Percentiles rank a stretch among this genome's conserved stretches.
These are phyloP conservation scores for Dothistroma pini DNA, from an alignment of 2,329 filamentous ascomycete species.

Conservation along the genomic window DNA sequence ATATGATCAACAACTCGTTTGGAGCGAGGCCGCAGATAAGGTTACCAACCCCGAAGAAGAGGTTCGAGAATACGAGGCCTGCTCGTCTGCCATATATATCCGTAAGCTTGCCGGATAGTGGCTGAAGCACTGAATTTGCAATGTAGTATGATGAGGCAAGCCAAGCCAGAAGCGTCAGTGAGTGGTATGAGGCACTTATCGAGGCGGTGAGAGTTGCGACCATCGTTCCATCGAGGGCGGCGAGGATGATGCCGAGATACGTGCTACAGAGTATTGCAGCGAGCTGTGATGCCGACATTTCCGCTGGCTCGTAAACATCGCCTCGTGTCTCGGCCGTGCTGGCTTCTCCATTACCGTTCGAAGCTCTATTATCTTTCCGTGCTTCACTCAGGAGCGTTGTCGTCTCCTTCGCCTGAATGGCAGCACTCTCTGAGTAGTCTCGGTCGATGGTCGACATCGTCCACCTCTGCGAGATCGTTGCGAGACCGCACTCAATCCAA, in stretches of 20 bases:
- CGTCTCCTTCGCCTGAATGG: background rate
- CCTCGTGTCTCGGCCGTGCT: background rate
- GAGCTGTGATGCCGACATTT: background rate
- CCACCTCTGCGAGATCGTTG: background rate
- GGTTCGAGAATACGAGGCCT: slow-evolving; percentile 60
- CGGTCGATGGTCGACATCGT: background rate
- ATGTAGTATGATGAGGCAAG: slow-evolving; percentile 79
- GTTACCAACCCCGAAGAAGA: slow-evolving; percentile 61
- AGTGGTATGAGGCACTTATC: slow-evolving; percentile 76
- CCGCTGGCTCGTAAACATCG: background rate
- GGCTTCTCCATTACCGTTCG: background rate
- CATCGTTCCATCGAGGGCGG: slow-evolving; percentile 61
- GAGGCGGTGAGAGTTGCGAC: slow-evolving; percentile 76
- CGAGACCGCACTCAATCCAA: background rate
- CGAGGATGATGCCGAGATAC: slow-evolving; percentile 1
- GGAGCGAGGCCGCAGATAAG: slow-evolving; percentile 60
- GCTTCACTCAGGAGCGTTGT: background rate
- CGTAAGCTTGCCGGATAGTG: slow-evolving; percentile 72
- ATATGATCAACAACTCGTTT: slow-evolving; percentile 61
- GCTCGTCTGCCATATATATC: slow-evolving; percentile 74
- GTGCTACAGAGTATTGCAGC: background rate
- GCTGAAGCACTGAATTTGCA: slow-evolving; percentile 76
- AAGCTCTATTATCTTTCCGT: background rate
- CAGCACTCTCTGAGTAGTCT: background rate
- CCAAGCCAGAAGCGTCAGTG: slow-evolving; percentile 75